Evolutionary conservation across 129 eudicot genomes (phyloP).

Genomic region (sunflower (Helianthus annuus)): DNA sequence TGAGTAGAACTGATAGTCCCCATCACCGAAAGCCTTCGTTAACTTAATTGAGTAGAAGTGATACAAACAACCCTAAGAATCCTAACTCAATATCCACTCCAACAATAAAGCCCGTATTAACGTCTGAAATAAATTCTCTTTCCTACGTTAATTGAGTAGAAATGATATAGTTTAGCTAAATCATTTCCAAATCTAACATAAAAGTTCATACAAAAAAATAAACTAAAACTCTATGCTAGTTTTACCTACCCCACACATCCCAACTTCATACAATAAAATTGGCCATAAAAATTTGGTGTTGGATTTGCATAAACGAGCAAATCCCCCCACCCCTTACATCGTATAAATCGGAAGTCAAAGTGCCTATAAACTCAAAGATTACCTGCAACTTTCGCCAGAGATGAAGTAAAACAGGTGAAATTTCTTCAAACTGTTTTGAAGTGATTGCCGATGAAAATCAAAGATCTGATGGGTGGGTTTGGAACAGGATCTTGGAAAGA

Average conservation of each 20-base stretch:
- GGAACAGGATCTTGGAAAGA: background rate
- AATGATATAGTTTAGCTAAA: background rate
- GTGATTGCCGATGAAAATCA: background rate
- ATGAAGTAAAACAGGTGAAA: background rate
- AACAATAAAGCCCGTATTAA: no score
- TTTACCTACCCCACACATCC: conserved; percentile 12
- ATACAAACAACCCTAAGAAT: no score
- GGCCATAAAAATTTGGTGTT: background rate
- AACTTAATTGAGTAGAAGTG: background rate
- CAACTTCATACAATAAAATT: background rate
- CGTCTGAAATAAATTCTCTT: no score
- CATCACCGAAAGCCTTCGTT: background rate
- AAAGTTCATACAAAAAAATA: background rate
- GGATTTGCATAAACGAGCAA: background rate
- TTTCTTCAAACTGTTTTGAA: background rate
- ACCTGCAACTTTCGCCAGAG: background rate
- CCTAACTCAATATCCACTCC: no score
- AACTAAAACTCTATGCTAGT: background rate
- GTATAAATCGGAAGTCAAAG: background rate
- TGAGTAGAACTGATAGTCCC: background rate
- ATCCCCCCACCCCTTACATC: background rate
- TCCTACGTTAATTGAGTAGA: background rate
- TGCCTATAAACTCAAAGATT: background rate
- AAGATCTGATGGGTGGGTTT: background rate
- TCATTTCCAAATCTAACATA: background rate